A percentile compares a stretch with the other conserved stretches of the same genome.
These are phyloP conservation scores for Remersonia thermophila DNA, from an alignment of 2,329 filamentous ascomycete genomes.

Conservation along the genomic window DNA sequence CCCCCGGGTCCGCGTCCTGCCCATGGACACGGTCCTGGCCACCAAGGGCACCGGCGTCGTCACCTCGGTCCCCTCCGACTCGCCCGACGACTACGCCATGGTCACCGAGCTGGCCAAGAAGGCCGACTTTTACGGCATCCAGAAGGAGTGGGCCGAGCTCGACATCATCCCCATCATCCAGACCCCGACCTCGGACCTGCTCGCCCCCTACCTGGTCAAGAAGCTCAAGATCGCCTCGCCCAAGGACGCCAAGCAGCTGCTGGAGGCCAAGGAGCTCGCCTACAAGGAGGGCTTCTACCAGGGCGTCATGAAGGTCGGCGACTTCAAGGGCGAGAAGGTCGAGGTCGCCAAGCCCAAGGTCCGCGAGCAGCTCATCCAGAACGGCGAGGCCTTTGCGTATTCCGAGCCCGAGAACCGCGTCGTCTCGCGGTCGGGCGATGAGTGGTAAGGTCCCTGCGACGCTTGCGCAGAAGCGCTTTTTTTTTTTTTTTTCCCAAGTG, in stretches of 20 bases:
- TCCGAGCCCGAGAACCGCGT: conserved; percentile 88
- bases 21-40: conserved; percentile 87
- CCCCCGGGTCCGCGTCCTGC: conserved; percentile 73
- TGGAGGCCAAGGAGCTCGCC: conserved; percentile 86
- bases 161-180: conserved; percentile 83
- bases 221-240: conserved; percentile 93
- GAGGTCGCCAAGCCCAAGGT: conserved; percentile 81
- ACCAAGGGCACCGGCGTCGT: conserved; percentile 96
- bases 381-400: conserved; percentile 73
- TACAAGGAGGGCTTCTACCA: conserved; percentile 99
- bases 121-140: conserved; percentile 87
- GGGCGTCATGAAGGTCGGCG: conserved; percentile 72
- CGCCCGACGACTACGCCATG: conserved; percentile 88
- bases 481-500: no score
- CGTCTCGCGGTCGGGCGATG: conserved; percentile 77
- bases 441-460: conserved; percentile 24
- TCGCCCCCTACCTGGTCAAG: conserved; percentile 73
- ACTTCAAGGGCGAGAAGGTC: conserved; percentile 78
- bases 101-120: conserved; percentile 84
- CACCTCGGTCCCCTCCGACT: conserved; percentile 89
- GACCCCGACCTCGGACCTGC: conserved; percentile 77
- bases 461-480: neutral
- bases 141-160: conserved; percentile 90
- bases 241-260: conserved; percentile 83
- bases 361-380: conserved; percentile 47